Percentiles rank a stretch among this genome's conserved stretches.
phyloP scores from a whole-genome alignment of 768 basidiomycete genomes.

The Infundibulicybe gibba region DNA sequence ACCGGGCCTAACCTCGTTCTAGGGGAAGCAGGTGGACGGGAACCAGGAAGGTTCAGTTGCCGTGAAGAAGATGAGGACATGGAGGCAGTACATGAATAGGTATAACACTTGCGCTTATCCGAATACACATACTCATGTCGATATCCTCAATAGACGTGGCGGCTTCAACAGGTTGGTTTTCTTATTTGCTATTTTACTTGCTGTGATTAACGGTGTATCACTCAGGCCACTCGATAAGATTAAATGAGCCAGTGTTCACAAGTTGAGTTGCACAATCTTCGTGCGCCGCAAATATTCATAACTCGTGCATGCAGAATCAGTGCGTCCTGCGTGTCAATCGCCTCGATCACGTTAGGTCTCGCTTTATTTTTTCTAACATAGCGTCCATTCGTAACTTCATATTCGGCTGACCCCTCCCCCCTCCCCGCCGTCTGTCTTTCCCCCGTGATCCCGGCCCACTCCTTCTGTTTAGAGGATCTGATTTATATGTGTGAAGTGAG shows the following conservation, averaged over 20 bases:
- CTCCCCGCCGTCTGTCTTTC: constrained; percentile 11
- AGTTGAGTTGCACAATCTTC: constrained; percentile 12
- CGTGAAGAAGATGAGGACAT: constrained; percentile 82
- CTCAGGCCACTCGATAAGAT: constrained; percentile 91
- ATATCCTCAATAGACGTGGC: constrained; percentile 52
- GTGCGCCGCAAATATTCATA: constrained; percentile 9
- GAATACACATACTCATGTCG: constrained; percentile 3
- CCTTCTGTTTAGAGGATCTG: constrained; percentile 33
- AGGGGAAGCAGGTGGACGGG: constrained; percentile 80
- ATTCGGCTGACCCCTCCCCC: constrained; percentile 45
- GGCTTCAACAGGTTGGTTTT: constrained; percentile 72
- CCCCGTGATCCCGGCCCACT: constrained; percentile 10
- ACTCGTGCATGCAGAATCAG: constrained; percentile 6
- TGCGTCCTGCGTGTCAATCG: constrained; percentile 1
- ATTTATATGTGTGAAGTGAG: constrained; percentile 56
- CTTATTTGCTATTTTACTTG: not conserved
- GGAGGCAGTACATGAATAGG: constrained; percentile 99
- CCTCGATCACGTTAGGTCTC: constrained; percentile 36
- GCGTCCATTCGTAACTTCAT: constrained; percentile 89
- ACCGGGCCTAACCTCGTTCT: not conserved
- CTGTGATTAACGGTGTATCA: constrained; percentile 11
- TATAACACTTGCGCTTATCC: constrained; percentile 21
- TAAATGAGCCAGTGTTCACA: constrained; percentile 46
- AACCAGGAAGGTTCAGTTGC: constrained; percentile 72
- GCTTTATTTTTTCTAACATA: constrained; percentile 84